A percentile compares a stretch with the other conserved stretches of the same genome.
Conservation (phyloP, 495 filamentous ascomycete genomes). For the Melanomma pulvis-pyrius region DNA sequence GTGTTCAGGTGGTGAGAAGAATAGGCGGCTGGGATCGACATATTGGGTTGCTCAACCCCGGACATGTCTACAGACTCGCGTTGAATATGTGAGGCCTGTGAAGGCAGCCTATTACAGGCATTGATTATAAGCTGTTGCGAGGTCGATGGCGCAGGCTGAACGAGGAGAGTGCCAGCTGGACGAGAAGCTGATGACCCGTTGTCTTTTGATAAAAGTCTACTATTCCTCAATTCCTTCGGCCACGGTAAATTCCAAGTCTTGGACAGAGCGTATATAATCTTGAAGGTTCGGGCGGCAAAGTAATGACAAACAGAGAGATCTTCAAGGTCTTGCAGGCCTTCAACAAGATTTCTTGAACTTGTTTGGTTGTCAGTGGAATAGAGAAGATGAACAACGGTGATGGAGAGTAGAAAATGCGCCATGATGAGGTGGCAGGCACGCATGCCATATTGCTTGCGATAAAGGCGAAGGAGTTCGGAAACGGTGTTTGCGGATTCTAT, state of each 20-base stretch:
- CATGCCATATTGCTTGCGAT: slow-evolving; percentile 62
- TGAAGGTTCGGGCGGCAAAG: slow-evolving; percentile 60
- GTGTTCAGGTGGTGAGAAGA: not conserved
- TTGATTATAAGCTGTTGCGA: not conserved
- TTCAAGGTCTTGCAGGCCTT: slow-evolving; percentile 53
- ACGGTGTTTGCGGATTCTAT: slow-evolving; percentile 64
- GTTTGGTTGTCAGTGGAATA: slow-evolving; percentile 34
- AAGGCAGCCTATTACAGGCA: not conserved
- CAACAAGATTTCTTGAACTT: slow-evolving; percentile 31
- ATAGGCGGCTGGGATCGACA: not conserved
- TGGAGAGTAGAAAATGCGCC: slow-evolving; percentile 62
- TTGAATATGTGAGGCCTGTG: not conserved
- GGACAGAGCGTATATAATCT: slow-evolving; percentile 59
- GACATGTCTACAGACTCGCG: not conserved
- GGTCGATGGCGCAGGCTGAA: not conserved
- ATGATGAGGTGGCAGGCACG: slow-evolving; percentile 60
- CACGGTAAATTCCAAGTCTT: slow-evolving; percentile 59
- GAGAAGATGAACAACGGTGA: slow-evolving; percentile 60
- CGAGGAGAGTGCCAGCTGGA: not conserved
- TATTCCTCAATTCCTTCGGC: slow-evolving; percentile 32
- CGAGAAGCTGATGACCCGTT: slow-evolving; percentile 10
- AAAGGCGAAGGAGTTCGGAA: slow-evolving; percentile 58
- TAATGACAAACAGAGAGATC: slow-evolving; percentile 62
- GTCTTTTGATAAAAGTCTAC: slow-evolving; percentile 8
- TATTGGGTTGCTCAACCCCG: not conserved